Base-by-base conservation (phyloP, 768 basidiomycete species). In the Boletus reticuloceps region DNA sequence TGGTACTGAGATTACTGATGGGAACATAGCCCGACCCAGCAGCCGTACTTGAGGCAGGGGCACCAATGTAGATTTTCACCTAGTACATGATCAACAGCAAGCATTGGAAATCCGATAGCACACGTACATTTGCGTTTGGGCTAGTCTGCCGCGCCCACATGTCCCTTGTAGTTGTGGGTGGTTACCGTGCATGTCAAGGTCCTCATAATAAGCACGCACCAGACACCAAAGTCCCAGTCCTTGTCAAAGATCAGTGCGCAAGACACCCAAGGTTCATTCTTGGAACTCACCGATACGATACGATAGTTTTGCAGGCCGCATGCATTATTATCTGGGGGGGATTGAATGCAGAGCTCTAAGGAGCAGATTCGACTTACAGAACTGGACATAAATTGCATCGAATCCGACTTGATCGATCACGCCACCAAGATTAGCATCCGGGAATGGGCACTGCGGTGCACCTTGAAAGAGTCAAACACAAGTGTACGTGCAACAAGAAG, bases 301-400 rank as follows among this genome's bases (percentile, higher is more conserved):
- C 82, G 74, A 63, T 82, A 84, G 64, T 84, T 73, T 60, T 76
- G 69, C 49, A 77, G 58, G 13, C 74, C 75, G 48, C 79, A 79
- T 3, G 53, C 58, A 60, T 79, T 78, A 61, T 80, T 75, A 57
- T 80, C 78, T 78, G 29, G 14, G 13, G 39, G 31, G 14, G 25
- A 22, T 53, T 27, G 42, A 39, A 39, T 20, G 7, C 7, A 20
- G 53, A 17, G 14, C 9, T 40, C 39, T 5, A 19, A 27, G 29
- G 51, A 48, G 25, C 47, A 42, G 22, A 19, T 31, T 27, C 36
- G 31, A 38, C 55, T 53, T 34, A 57, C 80, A 82, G 66, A 89
- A 86, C 65, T 88, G 88, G 36, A 89, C 86, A 63, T 87, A 89
- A 55, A 90, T 72, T 2, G 85, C 86, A 70, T 90, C 88, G 58